Conservation (phyloP, 2,329 filamentous ascomycete species). For the Aspergillus piperis region DNA sequence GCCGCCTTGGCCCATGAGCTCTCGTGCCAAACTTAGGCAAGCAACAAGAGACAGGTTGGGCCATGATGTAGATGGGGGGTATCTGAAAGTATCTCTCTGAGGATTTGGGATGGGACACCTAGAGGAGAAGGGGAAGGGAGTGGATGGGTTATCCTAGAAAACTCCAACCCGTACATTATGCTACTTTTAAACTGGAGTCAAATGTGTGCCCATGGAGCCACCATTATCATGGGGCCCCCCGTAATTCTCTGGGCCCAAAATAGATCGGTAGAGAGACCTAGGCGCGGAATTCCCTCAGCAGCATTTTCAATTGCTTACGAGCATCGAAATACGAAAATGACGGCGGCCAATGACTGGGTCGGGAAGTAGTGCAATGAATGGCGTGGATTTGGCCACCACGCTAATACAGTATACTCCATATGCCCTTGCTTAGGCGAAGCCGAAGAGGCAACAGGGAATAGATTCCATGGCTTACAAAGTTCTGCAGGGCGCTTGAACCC, state of each 20-base stretch:
- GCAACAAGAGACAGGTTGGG: conserved; percentile 34
- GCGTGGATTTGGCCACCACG: conserved; percentile 7
- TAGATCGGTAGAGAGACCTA: conserved; percentile 12
- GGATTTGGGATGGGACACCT: not conserved
- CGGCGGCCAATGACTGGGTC: conserved; percentile 1
- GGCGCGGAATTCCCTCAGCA: conserved; percentile 12
- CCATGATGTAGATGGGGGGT: conserved; percentile 23
- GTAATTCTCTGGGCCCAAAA: conserved; percentile 11
- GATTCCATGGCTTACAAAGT: conserved; percentile 1
- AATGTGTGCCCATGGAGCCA: not conserved
- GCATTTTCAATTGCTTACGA: conserved; percentile 7
- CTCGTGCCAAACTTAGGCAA: conserved; percentile 38
- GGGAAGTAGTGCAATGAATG: not conserved
- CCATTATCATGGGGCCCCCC: conserved; percentile 5
- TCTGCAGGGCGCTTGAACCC: conserved; percentile 3
- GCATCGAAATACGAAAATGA: conserved; percentile 7
- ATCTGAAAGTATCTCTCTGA: not conserved
- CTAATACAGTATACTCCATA: not conserved
- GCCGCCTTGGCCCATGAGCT: conserved; percentile 33
- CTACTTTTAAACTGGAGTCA: conserved; percentile 17
- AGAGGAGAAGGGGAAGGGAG: not conserved
- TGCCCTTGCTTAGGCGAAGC: conserved; percentile 6
- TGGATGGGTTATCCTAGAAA: conserved; percentile 5
- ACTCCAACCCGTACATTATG: conserved; percentile 4
- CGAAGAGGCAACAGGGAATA: conserved; percentile 7